These are phyloP conservation scores for Solanum verrucosum DNA, from an alignment of 257 asterid genomes.

Conservation along the genomic window DNA sequence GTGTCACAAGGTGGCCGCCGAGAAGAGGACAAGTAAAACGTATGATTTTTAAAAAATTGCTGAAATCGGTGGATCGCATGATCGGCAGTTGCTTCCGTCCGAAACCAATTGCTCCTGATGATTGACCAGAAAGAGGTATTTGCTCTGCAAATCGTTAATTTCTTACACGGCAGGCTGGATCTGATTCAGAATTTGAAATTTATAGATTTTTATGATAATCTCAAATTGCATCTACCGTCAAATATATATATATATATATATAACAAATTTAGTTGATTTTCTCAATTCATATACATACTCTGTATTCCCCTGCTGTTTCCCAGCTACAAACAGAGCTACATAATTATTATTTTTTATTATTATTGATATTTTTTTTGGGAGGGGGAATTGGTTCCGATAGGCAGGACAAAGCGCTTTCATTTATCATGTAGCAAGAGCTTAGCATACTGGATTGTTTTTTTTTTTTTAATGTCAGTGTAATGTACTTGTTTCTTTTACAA, in stretches of 20 bases:
- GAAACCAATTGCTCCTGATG: not conserved
- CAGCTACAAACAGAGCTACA: not conserved
- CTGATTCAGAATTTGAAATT: not conserved
- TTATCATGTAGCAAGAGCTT: not conserved
- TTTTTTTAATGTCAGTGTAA: too few relatives aligned
- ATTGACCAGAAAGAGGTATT: not conserved
- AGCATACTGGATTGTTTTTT: not conserved
- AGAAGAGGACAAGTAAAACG: conserved; percentile 4
- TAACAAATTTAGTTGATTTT: not conserved
- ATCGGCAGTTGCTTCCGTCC: not conserved
- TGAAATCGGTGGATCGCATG: not conserved
- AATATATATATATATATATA: too few relatives aligned
- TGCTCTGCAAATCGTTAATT: not conserved
- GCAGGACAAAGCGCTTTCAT: too few relatives aligned
- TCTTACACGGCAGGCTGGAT: not conserved
- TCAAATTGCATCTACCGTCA: not conserved
- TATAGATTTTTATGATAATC: not conserved
- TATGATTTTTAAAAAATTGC: conserved; percentile 8
- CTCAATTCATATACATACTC: not conserved
- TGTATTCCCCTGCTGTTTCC: not conserved
- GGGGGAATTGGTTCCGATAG: too few relatives aligned
- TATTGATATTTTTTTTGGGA: too few relatives aligned
- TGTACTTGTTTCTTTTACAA: not conserved
- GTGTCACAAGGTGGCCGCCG: not conserved
- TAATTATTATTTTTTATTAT: not conserved